Evolutionary conservation across 1,284 basidiomycete species (phyloP), one percentile per base, ranked within the genome.

Genomic region (Sutorius eximius): DNA sequence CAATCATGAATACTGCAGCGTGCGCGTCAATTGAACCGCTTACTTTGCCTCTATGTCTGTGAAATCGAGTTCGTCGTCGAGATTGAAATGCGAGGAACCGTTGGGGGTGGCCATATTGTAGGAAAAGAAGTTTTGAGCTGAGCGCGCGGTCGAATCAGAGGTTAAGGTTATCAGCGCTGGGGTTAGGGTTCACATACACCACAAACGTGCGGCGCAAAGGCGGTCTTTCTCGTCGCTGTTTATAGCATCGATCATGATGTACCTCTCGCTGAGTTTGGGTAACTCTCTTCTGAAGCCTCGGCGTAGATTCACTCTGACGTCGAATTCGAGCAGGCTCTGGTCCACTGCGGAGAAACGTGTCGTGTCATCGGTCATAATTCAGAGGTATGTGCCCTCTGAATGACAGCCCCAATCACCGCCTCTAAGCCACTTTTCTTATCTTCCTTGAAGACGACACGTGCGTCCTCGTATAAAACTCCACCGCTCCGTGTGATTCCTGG

Each of bases 21-120:
- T 30, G 29, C 18, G 43, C 24, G 27, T 27, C 22, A 18, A 49
- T 43, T 27, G 36, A 37, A 43, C 22, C 9, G 74, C 82, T 57
- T 61, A 96, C 93, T 93, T 92, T 75, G 82, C 83, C 71, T 98
- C 95, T 63, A 99, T 97, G 71, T 98, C 95, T 52, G 89, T 85
- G 72, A 89, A 98, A 72, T 98, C 92, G 62, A 97, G 92, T 55
- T 85, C 88, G 53, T 91, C 87, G 59, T 86, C 82, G 56, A 72
- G 64, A 59, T 73, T 62, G 46, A 69, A 67, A 57, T 71, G 66
- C 32, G 59, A 59, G 29, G 57, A 64, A 54, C 68, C 71, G 58
- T 72, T 66, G 42, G 63, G 58, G 53, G 61, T 42, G 45, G 66
- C 56, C 68, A 70, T 73, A 51, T 52, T 55, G 53, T 38, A 44